Base-by-base conservation (phyloP, 148 eudicot genomes). In the Camellia sinensis region DNA sequence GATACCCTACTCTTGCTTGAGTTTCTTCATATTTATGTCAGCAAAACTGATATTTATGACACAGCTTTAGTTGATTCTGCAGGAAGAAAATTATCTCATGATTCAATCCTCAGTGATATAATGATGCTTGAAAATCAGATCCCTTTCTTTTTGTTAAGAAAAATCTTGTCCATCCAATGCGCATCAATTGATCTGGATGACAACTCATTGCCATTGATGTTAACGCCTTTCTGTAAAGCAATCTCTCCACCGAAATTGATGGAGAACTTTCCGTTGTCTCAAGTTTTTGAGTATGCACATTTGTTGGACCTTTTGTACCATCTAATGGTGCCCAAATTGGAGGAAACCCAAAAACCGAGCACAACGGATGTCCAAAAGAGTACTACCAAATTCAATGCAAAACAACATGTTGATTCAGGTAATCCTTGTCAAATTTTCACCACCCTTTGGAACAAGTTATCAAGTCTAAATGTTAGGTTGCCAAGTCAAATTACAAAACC, bases 91-190 rank as follows among this genome's bases (percentile, higher is more conserved):
- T 62, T 85, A 0, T 82, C 81, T 0, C 78, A 79, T 54, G 78
- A 87, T 48, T 82, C 84, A 3, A 82, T 92, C 50, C 80, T 88
- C 1, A 71, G 87, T 22, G 97, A 92, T 61, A 88, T 89, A 6
- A 62, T 89, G 77, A 88, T 85, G 90, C 82, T 92, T 3, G 97
- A 89, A 80, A 92, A 92, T 60, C 97, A 92, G 66, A 78, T 92
- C n/a, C 94, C 94, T 0, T 40, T 87, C 41, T 79, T 84, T 59
- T 50, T 82, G 17, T 48, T 91, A 3, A 79, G 82, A 9, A 78
- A 84, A 56, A 83, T 85, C 41, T 57, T 81, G 54, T 70, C 78
- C 19, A 63, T 82, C n/a, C 76, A 77, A 5, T 56, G n/a, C 11
- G 37, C 66, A 7, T 72, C 80, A 3, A 17, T 2, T 17, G 78